These are phyloP conservation scores for Xylariales sp. DNA, from an alignment of 2,329 filamentous ascomycete genomes.

Conservation along the genomic window DNA sequence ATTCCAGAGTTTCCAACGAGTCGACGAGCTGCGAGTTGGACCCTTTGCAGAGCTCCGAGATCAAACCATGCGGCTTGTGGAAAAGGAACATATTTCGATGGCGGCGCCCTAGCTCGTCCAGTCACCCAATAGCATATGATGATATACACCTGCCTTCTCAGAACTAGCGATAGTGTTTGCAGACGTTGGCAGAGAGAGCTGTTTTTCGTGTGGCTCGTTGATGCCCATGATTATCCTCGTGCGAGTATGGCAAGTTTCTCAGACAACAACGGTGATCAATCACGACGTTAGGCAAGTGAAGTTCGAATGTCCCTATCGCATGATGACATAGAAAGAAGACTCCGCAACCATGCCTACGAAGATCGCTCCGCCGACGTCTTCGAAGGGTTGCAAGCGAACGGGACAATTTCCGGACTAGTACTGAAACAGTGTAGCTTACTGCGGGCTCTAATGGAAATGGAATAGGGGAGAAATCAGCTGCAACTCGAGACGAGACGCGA, in stretches of 20 bases:
- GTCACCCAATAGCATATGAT: constrained; percentile 6
- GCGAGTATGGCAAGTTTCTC: too few species aligned
- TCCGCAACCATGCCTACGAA: neutral
- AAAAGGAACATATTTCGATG: constrained; percentile 2
- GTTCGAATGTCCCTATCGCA: neutral
- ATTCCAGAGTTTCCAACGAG: too few species aligned
- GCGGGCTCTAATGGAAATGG: neutral
- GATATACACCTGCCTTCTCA: constrained; percentile 5
- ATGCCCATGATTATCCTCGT: neutral
- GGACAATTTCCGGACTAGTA: constrained; percentile 3
- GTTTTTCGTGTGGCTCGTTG: neutral
- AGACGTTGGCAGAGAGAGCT: neutral
- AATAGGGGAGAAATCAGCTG: constrained; percentile 4
- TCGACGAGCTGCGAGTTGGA: too few species aligned
- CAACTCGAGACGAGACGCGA: neutral
- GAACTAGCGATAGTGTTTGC: neutral
- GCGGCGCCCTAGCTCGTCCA: too few species aligned
- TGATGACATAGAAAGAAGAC: neutral
- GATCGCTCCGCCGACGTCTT: neutral
- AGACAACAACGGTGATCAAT: too few species aligned
- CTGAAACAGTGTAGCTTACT: constrained; percentile 1
- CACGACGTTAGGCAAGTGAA: too few species aligned
- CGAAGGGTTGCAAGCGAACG: constrained; percentile 6
- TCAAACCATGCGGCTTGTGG: constrained; percentile 1
- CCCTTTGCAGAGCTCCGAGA: neutral